Evolutionary conservation across 73 alveolate species (phyloP).

Genomic region (Tetrahymena malaccensis): DNA sequence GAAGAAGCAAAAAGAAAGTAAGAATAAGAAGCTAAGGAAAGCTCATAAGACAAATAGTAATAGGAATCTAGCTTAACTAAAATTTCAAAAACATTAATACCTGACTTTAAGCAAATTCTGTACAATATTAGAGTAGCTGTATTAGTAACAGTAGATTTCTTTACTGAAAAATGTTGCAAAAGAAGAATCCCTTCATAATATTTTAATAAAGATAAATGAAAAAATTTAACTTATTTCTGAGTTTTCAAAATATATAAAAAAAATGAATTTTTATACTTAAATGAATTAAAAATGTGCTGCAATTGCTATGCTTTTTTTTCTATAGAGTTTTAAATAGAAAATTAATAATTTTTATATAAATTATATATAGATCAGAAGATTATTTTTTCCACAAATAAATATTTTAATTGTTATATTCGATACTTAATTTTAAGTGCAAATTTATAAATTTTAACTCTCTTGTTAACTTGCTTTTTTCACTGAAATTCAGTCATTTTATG

Average conservation of each 20-base stretch:
- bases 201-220: background rate
- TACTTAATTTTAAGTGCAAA: too few species aligned
- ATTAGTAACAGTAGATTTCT: background rate
- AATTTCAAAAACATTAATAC: background rate
- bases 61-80: background rate
- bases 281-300: too few species aligned
- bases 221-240: background rate
- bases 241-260: too few species aligned
- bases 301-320: too few species aligned
- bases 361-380: too few species aligned
- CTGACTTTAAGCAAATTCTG: background rate
- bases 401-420: too few species aligned
- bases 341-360: too few species aligned
- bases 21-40: background rate
- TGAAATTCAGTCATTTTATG: background rate
- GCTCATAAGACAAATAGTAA: background rate
- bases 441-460: background rate
- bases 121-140: background rate
- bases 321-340: too few species aligned
- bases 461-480: background rate
- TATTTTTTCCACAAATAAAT: too few species aligned
- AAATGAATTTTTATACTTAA: too few species aligned
- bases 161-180: background rate
- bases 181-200: background rate
- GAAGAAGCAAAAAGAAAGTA: background rate